Conservation (phyloP, 148 eudicot species). For the Nepenthes mirabilis region DNA sequence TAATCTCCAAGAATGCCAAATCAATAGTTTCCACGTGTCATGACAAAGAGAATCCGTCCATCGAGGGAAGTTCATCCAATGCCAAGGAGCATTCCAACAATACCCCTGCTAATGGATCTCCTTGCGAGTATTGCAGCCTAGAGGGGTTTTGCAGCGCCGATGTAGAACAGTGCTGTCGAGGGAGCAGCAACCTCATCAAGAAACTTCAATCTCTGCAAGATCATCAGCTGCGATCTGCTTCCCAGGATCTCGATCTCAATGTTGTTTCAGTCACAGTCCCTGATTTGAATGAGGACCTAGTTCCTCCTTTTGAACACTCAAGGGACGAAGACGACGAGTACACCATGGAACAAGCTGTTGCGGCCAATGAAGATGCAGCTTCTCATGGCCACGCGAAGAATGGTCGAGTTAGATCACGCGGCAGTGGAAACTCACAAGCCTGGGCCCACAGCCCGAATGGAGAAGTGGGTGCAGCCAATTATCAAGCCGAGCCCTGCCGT, state of each 20-base stretch:
- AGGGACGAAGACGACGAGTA: constrained; percentile 52
- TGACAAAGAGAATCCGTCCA: constrained; percentile 21
- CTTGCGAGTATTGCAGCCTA: constrained; percentile 34
- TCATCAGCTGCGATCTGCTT: constrained; percentile 25
- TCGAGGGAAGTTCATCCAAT: constrained; percentile 30
- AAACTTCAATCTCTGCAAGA: constrained; percentile 25
- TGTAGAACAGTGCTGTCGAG: constrained; percentile 23
- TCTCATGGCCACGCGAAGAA: constrained; percentile 39
- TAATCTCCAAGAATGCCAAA: constrained; percentile 25
- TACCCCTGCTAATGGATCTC: constrained; percentile 34
- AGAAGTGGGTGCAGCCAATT: constrained; percentile 46
- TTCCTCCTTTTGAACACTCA: constrained; percentile 66
- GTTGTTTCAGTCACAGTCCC: constrained; percentile 50
- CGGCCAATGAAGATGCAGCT: constrained; percentile 45
- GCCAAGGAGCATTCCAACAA: constrained; percentile 21
- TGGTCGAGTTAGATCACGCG: constrained; percentile 6
- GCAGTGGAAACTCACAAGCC: not conserved
- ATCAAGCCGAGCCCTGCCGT: constrained; percentile 14
- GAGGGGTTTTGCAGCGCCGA: constrained; percentile 30
- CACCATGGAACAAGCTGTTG: constrained; percentile 19
- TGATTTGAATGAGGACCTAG: constrained; percentile 72
- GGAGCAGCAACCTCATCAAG: constrained; percentile 1
- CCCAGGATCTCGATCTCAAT: constrained; percentile 67
- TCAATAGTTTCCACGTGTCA: constrained; percentile 9
- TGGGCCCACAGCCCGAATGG: constrained; percentile 4